phyloP scores from a whole-genome alignment of 2,329 filamentous ascomycete genomes.

The Conoideocrella luteorostrata region DNA sequence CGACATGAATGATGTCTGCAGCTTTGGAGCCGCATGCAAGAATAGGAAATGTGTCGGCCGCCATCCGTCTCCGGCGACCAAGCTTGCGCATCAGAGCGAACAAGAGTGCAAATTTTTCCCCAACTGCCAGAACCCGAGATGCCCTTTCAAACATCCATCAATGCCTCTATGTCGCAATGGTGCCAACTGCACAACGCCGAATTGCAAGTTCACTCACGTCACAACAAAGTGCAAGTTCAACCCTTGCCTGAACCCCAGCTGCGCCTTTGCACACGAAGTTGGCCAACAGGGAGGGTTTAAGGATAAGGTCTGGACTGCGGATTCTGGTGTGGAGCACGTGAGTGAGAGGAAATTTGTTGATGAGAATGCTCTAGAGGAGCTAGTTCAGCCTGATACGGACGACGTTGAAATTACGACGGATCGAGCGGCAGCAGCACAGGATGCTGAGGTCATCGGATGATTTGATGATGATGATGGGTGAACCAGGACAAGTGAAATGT shows the following conservation, averaged over 20 bases:
- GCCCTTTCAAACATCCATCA: constrained; percentile 81
- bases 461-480: not conserved
- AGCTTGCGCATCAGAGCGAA: constrained; percentile 70
- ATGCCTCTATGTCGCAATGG: constrained; percentile 89
- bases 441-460: constrained; percentile 31
- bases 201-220: constrained; percentile 87
- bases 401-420: constrained; percentile 36
- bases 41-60: constrained; percentile 89
- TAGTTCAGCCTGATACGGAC: constrained; percentile 55
- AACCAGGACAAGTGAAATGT: not conserved
- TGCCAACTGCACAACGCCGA: constrained; percentile 71
- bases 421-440: constrained; percentile 25
- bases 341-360: constrained; percentile 86
- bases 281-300: constrained; percentile 80
- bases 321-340: constrained; percentile 55
- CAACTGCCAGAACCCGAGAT: constrained; percentile 81
- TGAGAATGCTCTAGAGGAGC: constrained; percentile 60
- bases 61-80: constrained; percentile 85
- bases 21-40: constrained; percentile 86
- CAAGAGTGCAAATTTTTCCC: constrained; percentile 88
- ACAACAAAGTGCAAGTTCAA: constrained; percentile 83
- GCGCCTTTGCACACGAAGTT: constrained; percentile 83
- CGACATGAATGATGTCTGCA: constrained; percentile 74
- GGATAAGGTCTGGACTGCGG: constrained; percentile 86
- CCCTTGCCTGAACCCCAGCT: constrained; percentile 84